Evolutionary conservation across 129 eudicot species (phyloP).

Genomic region (Gnaphalium uliginosum): DNA sequence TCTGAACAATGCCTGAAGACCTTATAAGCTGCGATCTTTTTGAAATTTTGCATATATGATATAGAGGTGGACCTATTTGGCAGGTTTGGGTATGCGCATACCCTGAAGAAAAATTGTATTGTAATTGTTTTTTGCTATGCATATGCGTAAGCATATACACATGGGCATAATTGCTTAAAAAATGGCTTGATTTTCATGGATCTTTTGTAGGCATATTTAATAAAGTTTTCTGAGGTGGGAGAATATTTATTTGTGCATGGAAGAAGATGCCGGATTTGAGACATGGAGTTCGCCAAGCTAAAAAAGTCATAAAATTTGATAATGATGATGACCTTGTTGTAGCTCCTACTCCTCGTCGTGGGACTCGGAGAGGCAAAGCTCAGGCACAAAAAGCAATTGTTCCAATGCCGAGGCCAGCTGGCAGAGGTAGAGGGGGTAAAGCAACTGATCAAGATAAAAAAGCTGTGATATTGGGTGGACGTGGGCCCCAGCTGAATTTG

Average conservation of each 20-base stretch:
- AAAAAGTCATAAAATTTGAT: constrained; percentile 38
- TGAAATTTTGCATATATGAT: no score
- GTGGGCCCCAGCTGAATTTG: constrained; percentile 32
- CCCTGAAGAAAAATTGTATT: background rate
- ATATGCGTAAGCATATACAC: background rate
- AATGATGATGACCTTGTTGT: constrained; percentile 38
- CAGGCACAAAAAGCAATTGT: constrained; percentile 35
- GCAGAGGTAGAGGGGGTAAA: constrained; percentile 53
- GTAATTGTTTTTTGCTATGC: background rate
- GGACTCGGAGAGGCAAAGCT: constrained; percentile 51
- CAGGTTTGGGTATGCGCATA: background rate
- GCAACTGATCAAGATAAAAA: constrained; percentile 42
- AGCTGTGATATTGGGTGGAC: constrained; percentile 33
- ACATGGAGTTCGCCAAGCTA: constrained; percentile 61
- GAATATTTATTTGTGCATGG: constrained; percentile 51
- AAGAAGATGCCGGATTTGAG: constrained; percentile 74
- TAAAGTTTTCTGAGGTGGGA: constrained; percentile 20
- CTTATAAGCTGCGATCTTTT: no score
- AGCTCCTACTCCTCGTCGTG: constrained; percentile 51
- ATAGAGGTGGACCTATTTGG: no score
- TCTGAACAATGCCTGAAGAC: no score
- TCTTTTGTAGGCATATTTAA: constrained; percentile 14
- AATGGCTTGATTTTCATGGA: constrained; percentile 1
- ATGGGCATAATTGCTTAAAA: background rate
- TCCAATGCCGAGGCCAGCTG: constrained; percentile 55